A percentile compares a stretch with the other conserved stretches of the same genome.
phyloP scores from a whole-genome alignment of 2,329 filamentous ascomycete genomes.

The Ascocoryne sarcoides region DNA sequence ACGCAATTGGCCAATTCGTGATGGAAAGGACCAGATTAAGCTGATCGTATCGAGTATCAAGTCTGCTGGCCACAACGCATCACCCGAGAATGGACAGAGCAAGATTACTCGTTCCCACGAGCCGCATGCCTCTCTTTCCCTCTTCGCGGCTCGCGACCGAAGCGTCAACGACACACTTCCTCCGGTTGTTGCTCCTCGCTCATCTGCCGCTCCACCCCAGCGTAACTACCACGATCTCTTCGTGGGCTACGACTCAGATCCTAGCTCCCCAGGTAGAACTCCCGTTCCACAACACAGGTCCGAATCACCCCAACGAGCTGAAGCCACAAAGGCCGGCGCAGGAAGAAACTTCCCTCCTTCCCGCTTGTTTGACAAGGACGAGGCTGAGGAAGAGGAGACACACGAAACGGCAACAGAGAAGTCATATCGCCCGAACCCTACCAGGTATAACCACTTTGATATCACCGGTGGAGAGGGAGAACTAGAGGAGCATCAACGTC shows the following conservation, averaged over 20 bases:
- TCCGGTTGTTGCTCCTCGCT: conserved; percentile 52
- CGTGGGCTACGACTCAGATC: conserved; percentile 33
- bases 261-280: conserved; percentile 12
- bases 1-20: conserved; percentile 90
- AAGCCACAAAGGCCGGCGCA: conserved; percentile 42
- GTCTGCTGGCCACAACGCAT: conserved; percentile 33
- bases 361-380: conserved; percentile 46
- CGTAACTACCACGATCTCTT: conserved; percentile 65
- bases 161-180: conserved; percentile 40
- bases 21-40: conserved; percentile 74
- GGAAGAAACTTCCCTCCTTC: conserved; percentile 54
- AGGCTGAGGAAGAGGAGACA: conserved; percentile 45
- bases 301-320: conserved; percentile 3
- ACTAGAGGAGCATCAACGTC: conserved; percentile 6
- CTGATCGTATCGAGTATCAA: conserved; percentile 59
- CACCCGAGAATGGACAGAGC: background rate
- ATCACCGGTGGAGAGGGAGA: conserved; percentile 55
- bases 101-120: conserved; percentile 38
- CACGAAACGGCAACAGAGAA: conserved; percentile 37
- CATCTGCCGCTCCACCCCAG: conserved; percentile 61
- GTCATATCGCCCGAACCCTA: conserved; percentile 55
- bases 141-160: conserved; percentile 64
- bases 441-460: conserved; percentile 80
- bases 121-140: conserved; percentile 61
- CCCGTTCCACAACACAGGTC: conserved; percentile 3